Base-by-base conservation (phyloP, 2,329 filamentous ascomycete species). In the Claviceps humidiphila region DNA sequence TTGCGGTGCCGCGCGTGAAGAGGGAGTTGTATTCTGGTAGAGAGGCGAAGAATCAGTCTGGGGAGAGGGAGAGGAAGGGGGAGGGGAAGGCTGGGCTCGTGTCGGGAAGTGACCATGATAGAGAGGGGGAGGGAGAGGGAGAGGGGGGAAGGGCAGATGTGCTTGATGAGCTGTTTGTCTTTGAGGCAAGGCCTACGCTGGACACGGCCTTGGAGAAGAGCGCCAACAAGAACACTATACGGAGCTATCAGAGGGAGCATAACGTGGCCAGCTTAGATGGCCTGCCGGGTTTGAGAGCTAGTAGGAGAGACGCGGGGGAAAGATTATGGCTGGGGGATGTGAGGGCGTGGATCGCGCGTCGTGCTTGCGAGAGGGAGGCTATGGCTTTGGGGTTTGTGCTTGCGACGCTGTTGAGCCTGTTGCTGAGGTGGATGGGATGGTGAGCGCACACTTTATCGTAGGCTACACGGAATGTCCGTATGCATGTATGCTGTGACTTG, bases 261-360 rank as follows among this genome's bases (percentile, higher is more conserved):
- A 86, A 85, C 58, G 59, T 68, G 2, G 57, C 60, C 47, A 81
- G 77, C 61, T 68, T 84, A 45, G 81, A 84, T 57, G 78, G 77
- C 1, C 65, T 83, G 20, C 76, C 79, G 0, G 80, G 80, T 0
- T 61, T 85, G 58, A 71, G 68, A 52, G 68, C 68, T 5, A 80
- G 79, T 22, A 69, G 79, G 55, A 68, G 71, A 45, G 71, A 71
- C 30, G 64, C 63, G 2, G 76, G 76, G 2, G 70, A 81, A 64
- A 66, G 62, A 54, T 53, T 79, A 42, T 70, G 69, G 60, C 30
- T 74, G 16, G 69, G 69, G 17, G 71, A 77, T 49, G 56, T 58
- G 38, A 61, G 58, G 42, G 61, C 64, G 11, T 58, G 61, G 53
- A 42, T 55, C 41, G 57, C 22, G 45, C 62, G 61, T 49, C 51